phyloP scores from a whole-genome alignment of 2,329 filamentous ascomycete genomes.

The Paecilomyces variotii region DNA sequence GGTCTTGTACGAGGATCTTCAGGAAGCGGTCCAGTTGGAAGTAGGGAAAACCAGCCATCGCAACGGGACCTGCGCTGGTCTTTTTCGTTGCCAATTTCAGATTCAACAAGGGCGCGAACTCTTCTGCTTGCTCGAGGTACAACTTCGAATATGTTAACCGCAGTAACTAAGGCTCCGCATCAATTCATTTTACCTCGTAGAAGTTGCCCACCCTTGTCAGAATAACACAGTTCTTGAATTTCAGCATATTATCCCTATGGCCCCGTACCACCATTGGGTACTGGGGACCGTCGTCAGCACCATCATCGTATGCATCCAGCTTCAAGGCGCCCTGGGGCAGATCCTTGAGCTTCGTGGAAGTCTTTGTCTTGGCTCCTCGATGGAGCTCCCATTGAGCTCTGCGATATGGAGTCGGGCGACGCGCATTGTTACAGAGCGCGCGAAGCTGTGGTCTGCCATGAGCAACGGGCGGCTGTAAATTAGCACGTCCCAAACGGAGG shows the following conservation, averaged over 20 bases:
- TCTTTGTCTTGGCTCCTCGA: constrained; percentile 29
- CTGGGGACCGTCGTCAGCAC: constrained; percentile 42
- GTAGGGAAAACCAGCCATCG: constrained; percentile 94
- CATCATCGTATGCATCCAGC: constrained; percentile 33
- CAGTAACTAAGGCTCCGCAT: background rate
- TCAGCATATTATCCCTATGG: constrained; percentile 79
- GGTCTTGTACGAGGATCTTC: constrained; percentile 84
- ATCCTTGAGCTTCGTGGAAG: constrained; percentile 36
- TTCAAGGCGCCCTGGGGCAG: constrained; percentile 51
- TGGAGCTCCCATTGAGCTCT: constrained; percentile 9
- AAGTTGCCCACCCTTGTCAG: constrained; percentile 90
- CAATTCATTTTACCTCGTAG: constrained; percentile 57
- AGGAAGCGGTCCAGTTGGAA: constrained; percentile 88
- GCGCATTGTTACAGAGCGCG: constrained; percentile 24
- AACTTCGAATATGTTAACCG: constrained; percentile 40
- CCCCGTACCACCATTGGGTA: constrained; percentile 90
- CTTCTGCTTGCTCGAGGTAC: constrained; percentile 91
- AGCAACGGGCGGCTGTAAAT: background rate
- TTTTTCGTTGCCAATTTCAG: constrained; percentile 78
- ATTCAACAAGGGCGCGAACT: constrained; percentile 76
- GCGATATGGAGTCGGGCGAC: constrained; percentile 11
- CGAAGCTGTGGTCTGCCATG: constrained; percentile 15
- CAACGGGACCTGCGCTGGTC: constrained; percentile 67
- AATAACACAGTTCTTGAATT: constrained; percentile 82
- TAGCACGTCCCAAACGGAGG: background rate